phyloP scores from a whole-genome alignment of 345 rosid genomes.

The Mercurialis annua region DNA sequence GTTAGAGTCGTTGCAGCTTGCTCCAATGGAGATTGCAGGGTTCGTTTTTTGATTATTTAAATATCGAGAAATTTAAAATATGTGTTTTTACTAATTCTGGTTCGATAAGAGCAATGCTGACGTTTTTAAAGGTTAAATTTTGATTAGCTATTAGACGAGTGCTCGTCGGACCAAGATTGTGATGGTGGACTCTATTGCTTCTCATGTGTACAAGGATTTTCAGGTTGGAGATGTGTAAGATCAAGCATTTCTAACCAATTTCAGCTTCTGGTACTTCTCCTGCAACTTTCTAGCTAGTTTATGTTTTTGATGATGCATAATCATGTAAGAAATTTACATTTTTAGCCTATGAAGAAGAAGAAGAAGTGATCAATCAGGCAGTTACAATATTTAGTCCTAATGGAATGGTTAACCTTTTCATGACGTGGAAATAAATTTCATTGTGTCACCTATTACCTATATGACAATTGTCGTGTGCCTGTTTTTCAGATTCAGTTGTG shows the following conservation, averaged over 20 bases:
- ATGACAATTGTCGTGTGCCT: too few species aligned
- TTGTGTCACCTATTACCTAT: too few species aligned
- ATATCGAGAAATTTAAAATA: not conserved
- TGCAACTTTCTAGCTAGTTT: not conserved
- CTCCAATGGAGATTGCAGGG: slow-evolving; percentile 49
- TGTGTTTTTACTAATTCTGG: not conserved
- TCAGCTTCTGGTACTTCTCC: slow-evolving; percentile 48
- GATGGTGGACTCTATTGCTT: slow-evolving; percentile 56
- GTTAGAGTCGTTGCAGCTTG: slow-evolving; percentile 19
- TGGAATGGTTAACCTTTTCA: too few species aligned
- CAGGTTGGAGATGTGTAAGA: slow-evolving; percentile 55
- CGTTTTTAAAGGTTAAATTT: not conserved
- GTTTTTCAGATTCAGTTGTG: too few species aligned
- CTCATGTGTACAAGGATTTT: slow-evolving; percentile 44
- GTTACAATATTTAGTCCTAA: too few species aligned
- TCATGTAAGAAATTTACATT: too few species aligned
- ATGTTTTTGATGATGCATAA: too few species aligned
- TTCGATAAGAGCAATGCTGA: not conserved
- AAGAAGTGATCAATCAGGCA: too few species aligned
- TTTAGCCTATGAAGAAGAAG: too few species aligned
- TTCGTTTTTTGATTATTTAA: slow-evolving; percentile 7
- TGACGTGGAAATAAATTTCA: too few species aligned
- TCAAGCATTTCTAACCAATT: slow-evolving; percentile 50
- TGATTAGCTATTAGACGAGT: slow-evolving; percentile 46
- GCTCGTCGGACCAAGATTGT: slow-evolving; percentile 59